phyloP scores from a whole-genome alignment of 2,329 filamentous ascomycete genomes.

The Talaromyces atroroseus region DNA sequence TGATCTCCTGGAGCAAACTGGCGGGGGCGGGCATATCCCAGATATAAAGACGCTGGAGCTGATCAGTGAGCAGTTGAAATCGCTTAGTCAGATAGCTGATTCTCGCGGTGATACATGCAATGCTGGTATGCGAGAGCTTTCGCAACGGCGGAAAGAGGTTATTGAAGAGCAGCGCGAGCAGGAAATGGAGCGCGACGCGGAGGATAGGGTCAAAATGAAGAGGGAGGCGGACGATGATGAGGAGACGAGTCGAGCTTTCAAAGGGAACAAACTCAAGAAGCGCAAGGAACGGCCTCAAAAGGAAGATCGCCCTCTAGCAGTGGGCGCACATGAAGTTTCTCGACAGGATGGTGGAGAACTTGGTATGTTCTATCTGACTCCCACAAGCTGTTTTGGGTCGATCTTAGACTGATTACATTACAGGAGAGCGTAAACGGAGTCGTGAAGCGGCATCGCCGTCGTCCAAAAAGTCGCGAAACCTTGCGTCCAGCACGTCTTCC shows the following conservation, averaged over 20 bases:
- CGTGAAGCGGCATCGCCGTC: conserved; percentile 29
- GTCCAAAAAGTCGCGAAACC: conserved; percentile 35
- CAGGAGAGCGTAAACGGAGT: conserved; percentile 15
- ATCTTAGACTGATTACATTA: neutral
- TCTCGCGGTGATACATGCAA: conserved; percentile 55
- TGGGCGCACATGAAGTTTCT: conserved; percentile 59
- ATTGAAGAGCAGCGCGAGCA: conserved; percentile 47
- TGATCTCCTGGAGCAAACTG: conserved; percentile 53
- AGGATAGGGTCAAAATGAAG: conserved; percentile 46
- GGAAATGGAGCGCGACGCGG: conserved; percentile 44
- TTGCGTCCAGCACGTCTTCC: conserved; percentile 33
- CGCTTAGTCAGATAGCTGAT: conserved; percentile 53
- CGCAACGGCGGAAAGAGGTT: conserved; percentile 53
- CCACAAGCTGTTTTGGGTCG: neutral
- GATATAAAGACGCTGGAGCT: conserved; percentile 45
- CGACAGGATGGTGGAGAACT: conserved; percentile 59
- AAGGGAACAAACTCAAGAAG: conserved; percentile 66
- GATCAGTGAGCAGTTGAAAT: conserved; percentile 51
- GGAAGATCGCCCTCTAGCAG: conserved; percentile 55
- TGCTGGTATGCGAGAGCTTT: conserved; percentile 54
- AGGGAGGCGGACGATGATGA: conserved; percentile 42
- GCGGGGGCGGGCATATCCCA: conserved; percentile 43
- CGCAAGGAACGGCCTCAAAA: conserved; percentile 65
- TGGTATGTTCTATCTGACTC: conserved; percentile 16
- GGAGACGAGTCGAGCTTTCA: conserved; percentile 43